A percentile compares a stretch with the other conserved stretches of the same genome.
These are phyloP conservation scores for Tilletia walkeri DNA, from an alignment of 1,284 basidiomycete genomes.

Conservation along the genomic window DNA sequence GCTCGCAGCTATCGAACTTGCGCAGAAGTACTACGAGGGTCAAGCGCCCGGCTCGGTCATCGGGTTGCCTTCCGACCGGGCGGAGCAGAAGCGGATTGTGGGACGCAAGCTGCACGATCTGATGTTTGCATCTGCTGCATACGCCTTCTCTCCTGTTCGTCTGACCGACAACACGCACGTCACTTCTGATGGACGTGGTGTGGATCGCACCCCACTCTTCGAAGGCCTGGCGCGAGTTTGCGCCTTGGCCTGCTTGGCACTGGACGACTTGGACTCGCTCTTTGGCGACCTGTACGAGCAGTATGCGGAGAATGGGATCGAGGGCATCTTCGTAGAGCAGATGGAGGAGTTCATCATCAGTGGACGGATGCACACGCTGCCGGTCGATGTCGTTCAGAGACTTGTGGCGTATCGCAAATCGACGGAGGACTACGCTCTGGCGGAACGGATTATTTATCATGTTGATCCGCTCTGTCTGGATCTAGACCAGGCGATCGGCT, in stretches of 20 bases:
- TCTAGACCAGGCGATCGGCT: constrained; percentile 82
- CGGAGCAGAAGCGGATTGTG: constrained; percentile 67
- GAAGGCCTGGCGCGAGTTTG: constrained; percentile 80
- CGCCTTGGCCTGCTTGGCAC: constrained; percentile 77
- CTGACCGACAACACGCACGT: constrained; percentile 83
- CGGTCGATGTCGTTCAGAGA: constrained; percentile 79
- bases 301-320: constrained; percentile 80
- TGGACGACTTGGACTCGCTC: constrained; percentile 77
- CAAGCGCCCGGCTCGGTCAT: constrained; percentile 81
- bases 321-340: constrained; percentile 77
- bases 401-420: constrained; percentile 77
- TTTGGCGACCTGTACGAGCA: constrained; percentile 90
- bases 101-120: constrained; percentile 76
- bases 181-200: constrained; percentile 78
- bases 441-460: constrained; percentile 90
- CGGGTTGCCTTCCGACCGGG: constrained; percentile 71
- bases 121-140: constrained; percentile 80
- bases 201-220: constrained; percentile 87
- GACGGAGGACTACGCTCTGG: constrained; percentile 69
- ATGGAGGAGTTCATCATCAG: constrained; percentile 81
- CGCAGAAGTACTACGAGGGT: constrained; percentile 79
- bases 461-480: constrained; percentile 88
- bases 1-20: constrained; percentile 81
- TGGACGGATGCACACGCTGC: constrained; percentile 70
- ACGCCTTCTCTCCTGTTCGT: constrained; percentile 92